phyloP scores from a whole-genome alignment of 495 filamentous ascomycete species.

The Ascobolus immersus region DNA sequence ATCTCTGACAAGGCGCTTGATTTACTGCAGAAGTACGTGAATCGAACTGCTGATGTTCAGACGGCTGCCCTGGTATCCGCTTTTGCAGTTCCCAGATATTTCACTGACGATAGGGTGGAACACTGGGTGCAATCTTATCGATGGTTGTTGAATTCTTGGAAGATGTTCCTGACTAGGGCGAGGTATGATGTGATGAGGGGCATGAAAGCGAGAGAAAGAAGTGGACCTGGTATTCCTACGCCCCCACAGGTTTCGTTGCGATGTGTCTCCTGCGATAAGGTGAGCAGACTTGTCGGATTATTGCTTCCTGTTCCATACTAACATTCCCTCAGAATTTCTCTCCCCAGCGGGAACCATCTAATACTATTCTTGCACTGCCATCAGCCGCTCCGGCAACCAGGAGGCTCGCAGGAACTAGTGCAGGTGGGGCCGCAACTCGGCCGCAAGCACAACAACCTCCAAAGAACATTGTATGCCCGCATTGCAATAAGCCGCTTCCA shows the following conservation, averaged over 20 bases:
- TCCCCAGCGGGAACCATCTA: constrained; percentile 1
- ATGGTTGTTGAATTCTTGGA: constrained; percentile 51
- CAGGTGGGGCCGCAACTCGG: neutral
- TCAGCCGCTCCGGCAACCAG: neutral
- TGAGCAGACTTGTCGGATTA: constrained; percentile 19
- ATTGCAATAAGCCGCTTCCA: constrained; percentile 66
- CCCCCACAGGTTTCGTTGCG: constrained; percentile 50
- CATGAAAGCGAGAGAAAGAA: constrained; percentile 14
- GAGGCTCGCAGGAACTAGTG: neutral
- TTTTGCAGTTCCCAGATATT: constrained; percentile 53
- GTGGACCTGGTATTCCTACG: constrained; percentile 30
- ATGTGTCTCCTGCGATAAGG: constrained; percentile 57
- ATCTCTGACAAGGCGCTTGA: constrained; percentile 53
- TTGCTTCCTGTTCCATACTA: constrained; percentile 10
- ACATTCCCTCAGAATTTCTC: constrained; percentile 4
- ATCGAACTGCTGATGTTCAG: constrained; percentile 67
- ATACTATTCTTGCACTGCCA: constrained; percentile 3
- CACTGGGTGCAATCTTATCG: constrained; percentile 68
- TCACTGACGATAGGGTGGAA: constrained; percentile 48
- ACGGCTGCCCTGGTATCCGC: constrained; percentile 68
- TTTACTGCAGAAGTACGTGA: constrained; percentile 66
- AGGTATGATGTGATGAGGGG: constrained; percentile 27
- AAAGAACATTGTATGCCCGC: constrained; percentile 41
- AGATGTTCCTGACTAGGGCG: constrained; percentile 35
- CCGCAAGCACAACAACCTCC: neutral